Base-by-base conservation (phyloP, 768 basidiomycete genomes). In the Auricularia sp. region DNA sequence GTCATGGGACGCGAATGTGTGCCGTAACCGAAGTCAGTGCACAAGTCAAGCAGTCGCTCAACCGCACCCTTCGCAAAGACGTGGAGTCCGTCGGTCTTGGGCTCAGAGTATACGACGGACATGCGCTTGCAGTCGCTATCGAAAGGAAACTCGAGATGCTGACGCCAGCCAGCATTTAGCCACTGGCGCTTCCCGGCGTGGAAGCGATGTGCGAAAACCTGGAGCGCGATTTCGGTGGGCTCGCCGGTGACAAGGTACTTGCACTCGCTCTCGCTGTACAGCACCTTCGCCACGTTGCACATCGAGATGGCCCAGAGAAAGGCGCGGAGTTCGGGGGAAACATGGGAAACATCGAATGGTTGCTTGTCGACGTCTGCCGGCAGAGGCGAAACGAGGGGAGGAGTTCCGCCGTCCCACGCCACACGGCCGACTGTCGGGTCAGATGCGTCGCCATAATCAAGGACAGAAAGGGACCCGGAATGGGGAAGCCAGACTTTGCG, bases 201-300 rank as follows among this genome's bases (percentile, higher is more conserved):
- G 56, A 83, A 75, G 65, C 80, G 81, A 62, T 78, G 77, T 1
- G 82, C 81, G 64, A 83, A 82, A 24, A 83, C 81, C 68, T 83
- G 82, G 3, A 84, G 77, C 3, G 82, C 82, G 59, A 83, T 78
- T 68, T 84, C 82, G 1, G 83, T 83, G 2, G 83, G 82, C 67
- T 83, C 83, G 29, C 83, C 83, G 54, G 78, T 80, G 10, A 81
- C 80, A 70, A 33, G 56, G 29, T 35, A 59, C 24, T 7, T 74
- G 77, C 65, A 74, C 75, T 59, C 69, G 76, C 66, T 73, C 78
- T 68, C 71, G 82, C 62, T 65, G 45, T 62, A 59, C 14, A 29
- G 58, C 35, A 65, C 42, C 7, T n/a, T 61, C 16, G 64, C 64
- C 35, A 65, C 62, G 54, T 65, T 65, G 56, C 56, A 59, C 56